Percentiles rank a stretch among this genome's conserved stretches.
Evolutionary conservation across 2,329 filamentous ascomycete genomes (phyloP).

Genomic region (Chlorencoelia australis): DNA sequence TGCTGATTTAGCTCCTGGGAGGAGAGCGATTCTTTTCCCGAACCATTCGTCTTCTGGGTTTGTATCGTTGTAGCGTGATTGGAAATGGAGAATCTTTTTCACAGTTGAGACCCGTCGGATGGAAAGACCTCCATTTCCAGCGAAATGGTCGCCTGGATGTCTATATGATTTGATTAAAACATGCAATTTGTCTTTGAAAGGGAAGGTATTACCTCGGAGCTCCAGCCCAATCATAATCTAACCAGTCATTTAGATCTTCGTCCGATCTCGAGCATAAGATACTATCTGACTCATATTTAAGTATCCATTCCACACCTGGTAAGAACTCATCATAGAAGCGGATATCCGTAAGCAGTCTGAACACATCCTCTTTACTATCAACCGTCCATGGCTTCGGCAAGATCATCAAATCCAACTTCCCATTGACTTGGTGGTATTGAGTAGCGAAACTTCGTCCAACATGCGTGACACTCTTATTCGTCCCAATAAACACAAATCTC

Average conservation of each 20-base stretch:
- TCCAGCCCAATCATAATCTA: conserved; percentile 29
- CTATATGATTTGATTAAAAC: not conserved
- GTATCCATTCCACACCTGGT: conserved; percentile 41
- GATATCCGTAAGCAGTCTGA: conserved; percentile 40
- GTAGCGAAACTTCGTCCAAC: conserved; percentile 37
- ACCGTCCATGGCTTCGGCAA: conserved; percentile 15
- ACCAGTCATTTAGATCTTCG: conserved; percentile 30
- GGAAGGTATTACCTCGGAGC: conserved; percentile 30
- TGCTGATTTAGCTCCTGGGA: conserved; percentile 41
- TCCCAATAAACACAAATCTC: conserved; percentile 46
- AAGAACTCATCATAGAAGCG: conserved; percentile 40
- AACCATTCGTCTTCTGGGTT: conserved; percentile 48
- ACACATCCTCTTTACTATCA: conserved; percentile 38
- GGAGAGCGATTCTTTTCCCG: conserved; percentile 36
- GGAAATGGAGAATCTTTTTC: conserved; percentile 37
- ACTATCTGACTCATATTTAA: conserved; percentile 47
- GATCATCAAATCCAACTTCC: conserved; percentile 29
- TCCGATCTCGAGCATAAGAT: conserved; percentile 43
- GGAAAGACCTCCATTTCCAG: conserved; percentile 45
- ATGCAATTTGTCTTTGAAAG: not conserved
- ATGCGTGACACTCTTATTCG: conserved; percentile 33
- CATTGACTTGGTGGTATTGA: conserved; percentile 38
- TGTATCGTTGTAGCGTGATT: conserved; percentile 40
- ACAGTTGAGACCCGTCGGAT: conserved; percentile 42
- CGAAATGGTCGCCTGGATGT: conserved; percentile 25